A percentile compares a stretch with the other conserved stretches of the same genome.
Evolutionary conservation across 495 filamentous ascomycete genomes (phyloP).

Genomic region (Penicillium mononematosum): DNA sequence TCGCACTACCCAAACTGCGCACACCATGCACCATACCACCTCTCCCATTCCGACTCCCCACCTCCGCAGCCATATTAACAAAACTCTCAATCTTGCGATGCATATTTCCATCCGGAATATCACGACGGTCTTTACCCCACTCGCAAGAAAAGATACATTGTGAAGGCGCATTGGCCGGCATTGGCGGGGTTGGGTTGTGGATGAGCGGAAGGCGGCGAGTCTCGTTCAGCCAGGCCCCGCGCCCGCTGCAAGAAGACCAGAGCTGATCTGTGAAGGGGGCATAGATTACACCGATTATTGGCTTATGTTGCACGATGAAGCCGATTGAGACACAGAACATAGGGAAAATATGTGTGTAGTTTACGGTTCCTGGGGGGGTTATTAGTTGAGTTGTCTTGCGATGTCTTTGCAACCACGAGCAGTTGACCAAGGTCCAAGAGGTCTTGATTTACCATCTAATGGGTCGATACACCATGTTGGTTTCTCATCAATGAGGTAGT

Average conservation of each 20-base stretch:
- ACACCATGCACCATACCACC: conserved; percentile 63
- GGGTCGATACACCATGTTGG: conserved; percentile 73
- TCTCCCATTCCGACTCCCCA: conserved; percentile 56
- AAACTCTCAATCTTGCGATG: conserved; percentile 68
- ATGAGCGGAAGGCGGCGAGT: conserved; percentile 57
- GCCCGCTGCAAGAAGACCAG: conserved; percentile 59
- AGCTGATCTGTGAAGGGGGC: conserved; percentile 63
- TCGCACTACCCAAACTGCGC: conserved; percentile 60
- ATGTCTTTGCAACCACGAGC: not conserved
- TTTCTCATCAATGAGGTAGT: conserved; percentile 59
- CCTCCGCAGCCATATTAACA: conserved; percentile 65
- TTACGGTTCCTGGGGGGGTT: conserved; percentile 52
- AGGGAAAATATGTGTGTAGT: conserved; percentile 70
- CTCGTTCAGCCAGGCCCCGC: conserved; percentile 67
- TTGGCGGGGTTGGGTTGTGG: conserved; percentile 54
- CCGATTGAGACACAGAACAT: conserved; percentile 72
- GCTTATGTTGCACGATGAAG: conserved; percentile 54
- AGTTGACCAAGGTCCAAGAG: not conserved
- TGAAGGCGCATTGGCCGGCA: conserved; percentile 60
- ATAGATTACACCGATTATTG: conserved; percentile 64
- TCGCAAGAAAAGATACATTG: conserved; percentile 69
- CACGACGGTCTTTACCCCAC: conserved; percentile 70
- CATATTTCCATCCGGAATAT: conserved; percentile 60
- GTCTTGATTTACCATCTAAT: conserved; percentile 50
- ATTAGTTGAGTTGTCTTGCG: not conserved